These are phyloP conservation scores for Talaromyces sp. DNA, from an alignment of 2,329 filamentous ascomycete species.

Conservation along the genomic window DNA sequence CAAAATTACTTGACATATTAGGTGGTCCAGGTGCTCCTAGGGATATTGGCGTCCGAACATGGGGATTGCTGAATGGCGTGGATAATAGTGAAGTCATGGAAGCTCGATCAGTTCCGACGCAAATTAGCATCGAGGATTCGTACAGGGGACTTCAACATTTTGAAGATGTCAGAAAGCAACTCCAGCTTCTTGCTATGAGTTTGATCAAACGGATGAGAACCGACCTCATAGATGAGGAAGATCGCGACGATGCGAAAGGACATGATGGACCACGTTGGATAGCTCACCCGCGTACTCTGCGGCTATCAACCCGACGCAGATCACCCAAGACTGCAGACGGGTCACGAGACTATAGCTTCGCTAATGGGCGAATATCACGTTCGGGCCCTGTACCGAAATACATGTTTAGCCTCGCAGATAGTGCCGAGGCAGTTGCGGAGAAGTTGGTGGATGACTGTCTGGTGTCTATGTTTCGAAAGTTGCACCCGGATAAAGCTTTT, in stretches of 20 bases:
- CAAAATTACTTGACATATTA: conserved; percentile 66
- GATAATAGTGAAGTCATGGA: conserved; percentile 73
- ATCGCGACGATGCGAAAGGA: conserved; percentile 27
- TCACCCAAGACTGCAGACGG: conserved; percentile 54
- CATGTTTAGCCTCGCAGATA: conserved; percentile 64
- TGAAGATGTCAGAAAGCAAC: conserved; percentile 64
- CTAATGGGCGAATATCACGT: conserved; percentile 63
- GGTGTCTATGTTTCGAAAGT: conserved; percentile 68
- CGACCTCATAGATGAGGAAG: conserved; percentile 64
- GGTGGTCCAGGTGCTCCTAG: conserved; percentile 67
- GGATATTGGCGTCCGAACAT: conserved; percentile 70
- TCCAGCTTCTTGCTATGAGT: conserved; percentile 66
- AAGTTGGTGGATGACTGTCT: conserved; percentile 68
- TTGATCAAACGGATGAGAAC: conserved; percentile 74
- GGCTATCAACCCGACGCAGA: conserved; percentile 72
- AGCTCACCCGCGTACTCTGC: conserved; percentile 76
- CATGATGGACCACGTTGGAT: conserved; percentile 59
- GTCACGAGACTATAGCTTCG: conserved; percentile 59
- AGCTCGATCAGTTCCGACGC: conserved; percentile 70
- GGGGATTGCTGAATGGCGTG: conserved; percentile 76
- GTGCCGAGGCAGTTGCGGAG: conserved; percentile 61
- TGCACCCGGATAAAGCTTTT: conserved; percentile 66
- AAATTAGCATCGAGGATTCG: conserved; percentile 94
- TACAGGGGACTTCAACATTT: conserved; percentile 70
- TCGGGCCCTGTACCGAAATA: conserved; percentile 72